Evolutionary conservation across 192 early-diverging fungal species (phyloP).

Genomic region (Mortierella alpina): DNA sequence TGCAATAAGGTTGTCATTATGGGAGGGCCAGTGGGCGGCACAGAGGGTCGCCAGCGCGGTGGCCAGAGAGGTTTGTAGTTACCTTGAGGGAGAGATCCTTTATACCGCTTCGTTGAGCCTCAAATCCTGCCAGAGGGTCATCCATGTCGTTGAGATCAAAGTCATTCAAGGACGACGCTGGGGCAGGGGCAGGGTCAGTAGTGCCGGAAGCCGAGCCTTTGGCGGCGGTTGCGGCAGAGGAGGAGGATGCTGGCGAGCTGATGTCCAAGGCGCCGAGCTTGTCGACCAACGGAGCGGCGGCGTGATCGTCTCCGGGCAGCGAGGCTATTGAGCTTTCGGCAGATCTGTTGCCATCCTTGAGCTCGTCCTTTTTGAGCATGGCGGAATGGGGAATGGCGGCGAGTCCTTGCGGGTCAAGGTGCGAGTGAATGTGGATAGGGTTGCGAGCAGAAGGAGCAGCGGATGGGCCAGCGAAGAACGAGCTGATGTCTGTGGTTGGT

Average conservation of each 20-base stretch:
- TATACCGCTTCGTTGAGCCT: constrained; percentile 52
- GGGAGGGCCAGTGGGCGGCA: background rate
- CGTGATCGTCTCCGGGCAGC: background rate
- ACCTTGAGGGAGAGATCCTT: constrained; percentile 51
- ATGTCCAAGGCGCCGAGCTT: constrained; percentile 27
- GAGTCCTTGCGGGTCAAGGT: background rate
- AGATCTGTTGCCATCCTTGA: constrained; percentile 39
- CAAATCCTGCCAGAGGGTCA: constrained; percentile 50
- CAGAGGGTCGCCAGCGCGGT: background rate
- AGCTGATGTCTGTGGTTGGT: too few species aligned
- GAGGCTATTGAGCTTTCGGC: constrained; percentile 37
- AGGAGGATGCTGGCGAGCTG: background rate
- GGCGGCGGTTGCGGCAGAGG: background rate
- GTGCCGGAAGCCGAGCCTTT: background rate
- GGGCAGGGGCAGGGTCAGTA: background rate
- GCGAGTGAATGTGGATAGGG: background rate
- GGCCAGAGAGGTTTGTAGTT: background rate
- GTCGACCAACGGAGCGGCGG: constrained; percentile 1
- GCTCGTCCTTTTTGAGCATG: constrained; percentile 51
- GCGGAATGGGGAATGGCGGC: background rate
- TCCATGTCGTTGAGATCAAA: constrained; percentile 54
- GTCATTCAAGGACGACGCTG: constrained; percentile 9
- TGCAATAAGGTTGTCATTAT: too few species aligned
- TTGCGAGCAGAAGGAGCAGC: too few species aligned
- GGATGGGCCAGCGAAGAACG: too few species aligned